Evolutionary conservation across 352 stramenopile species (phyloP).

Genomic region (Lagenidium sp.): DNA sequence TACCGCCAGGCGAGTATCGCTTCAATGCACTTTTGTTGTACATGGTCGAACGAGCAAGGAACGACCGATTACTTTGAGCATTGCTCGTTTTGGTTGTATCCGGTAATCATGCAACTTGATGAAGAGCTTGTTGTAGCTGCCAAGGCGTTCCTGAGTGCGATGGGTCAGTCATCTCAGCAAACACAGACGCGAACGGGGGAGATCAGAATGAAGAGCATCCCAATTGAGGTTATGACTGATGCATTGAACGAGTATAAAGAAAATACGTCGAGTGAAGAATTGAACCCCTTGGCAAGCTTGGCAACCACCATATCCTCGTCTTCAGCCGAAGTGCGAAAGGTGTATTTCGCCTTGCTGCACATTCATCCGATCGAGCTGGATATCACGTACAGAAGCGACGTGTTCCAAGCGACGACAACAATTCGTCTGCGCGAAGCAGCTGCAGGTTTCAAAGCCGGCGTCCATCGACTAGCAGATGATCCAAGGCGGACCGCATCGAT

Average conservation of each 20-base stretch:
- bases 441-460: constrained; percentile 14
- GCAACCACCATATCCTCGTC: constrained; percentile 53
- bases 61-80: constrained; percentile 88
- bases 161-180: constrained; percentile 32
- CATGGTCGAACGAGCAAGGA: constrained; percentile 85
- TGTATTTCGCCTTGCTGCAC: constrained; percentile 84
- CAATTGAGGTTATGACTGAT: constrained; percentile 76
- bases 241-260: constrained; percentile 66
- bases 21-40: constrained; percentile 84
- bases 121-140: constrained; percentile 76
- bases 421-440: constrained; percentile 48
- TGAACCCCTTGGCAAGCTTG: constrained; percentile 72
- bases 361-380: constrained; percentile 85
- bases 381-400: constrained; percentile 84
- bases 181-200: constrained; percentile 63
- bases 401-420: constrained; percentile 62
- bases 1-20: constrained; percentile 71
- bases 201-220: constrained; percentile 75
- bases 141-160: constrained; percentile 64
- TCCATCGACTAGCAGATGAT: constrained; percentile 17
- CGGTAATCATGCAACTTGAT: constrained; percentile 76
- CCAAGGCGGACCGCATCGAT: constrained; percentile 25
- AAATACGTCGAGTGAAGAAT: constrained; percentile 65
- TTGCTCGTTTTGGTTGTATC: constrained; percentile 82
- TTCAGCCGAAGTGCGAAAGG: constrained; percentile 65